These are phyloP conservation scores for Coemansia javaensis DNA, from an alignment of 192 early-diverging fungal species.

Conservation along the genomic window DNA sequence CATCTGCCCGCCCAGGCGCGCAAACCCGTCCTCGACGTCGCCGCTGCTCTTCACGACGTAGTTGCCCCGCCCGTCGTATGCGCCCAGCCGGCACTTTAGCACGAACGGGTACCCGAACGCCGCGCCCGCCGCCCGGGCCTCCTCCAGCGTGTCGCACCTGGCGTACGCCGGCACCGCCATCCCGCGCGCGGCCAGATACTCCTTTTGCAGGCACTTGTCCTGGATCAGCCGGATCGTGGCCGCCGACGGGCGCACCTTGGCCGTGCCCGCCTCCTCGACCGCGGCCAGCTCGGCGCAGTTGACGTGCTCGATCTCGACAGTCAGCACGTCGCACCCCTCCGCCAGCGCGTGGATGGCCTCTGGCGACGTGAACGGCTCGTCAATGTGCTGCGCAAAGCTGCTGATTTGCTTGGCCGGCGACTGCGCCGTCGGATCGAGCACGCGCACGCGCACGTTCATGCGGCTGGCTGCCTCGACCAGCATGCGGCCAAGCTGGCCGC, in stretches of 20 bases:
- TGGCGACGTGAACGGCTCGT: constrained; percentile 81
- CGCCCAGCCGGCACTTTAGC: constrained; percentile 89
- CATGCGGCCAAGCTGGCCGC: constrained; percentile 99
- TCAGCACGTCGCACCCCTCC: constrained; percentile 70
- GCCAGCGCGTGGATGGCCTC: constrained; percentile 75
- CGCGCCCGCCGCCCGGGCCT: constrained; percentile 48
- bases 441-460: constrained; percentile 75
- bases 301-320: constrained; percentile 99
- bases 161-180: constrained; percentile 64
- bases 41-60: constrained; percentile 69
- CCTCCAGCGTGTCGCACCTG: constrained; percentile 50
- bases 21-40: constrained; percentile 56
- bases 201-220: constrained; percentile 94
- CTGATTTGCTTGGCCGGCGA: constrained; percentile 86
- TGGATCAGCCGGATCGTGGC: constrained; percentile 84
- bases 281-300: constrained; percentile 56
- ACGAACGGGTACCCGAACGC: constrained; percentile 90
- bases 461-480: constrained; percentile 90
- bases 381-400: constrained; percentile 63
- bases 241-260: constrained; percentile 75
- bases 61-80: constrained; percentile 97
- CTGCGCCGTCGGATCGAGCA: constrained; percentile 74
- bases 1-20: constrained; percentile 51
- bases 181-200: constrained; percentile 58
- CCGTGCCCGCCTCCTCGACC: constrained; percentile 55